Evolutionary conservation across 441 rosid species (phyloP), one percentile per base, ranked within the genome.

Genomic region (Capsella rubella): DNA sequence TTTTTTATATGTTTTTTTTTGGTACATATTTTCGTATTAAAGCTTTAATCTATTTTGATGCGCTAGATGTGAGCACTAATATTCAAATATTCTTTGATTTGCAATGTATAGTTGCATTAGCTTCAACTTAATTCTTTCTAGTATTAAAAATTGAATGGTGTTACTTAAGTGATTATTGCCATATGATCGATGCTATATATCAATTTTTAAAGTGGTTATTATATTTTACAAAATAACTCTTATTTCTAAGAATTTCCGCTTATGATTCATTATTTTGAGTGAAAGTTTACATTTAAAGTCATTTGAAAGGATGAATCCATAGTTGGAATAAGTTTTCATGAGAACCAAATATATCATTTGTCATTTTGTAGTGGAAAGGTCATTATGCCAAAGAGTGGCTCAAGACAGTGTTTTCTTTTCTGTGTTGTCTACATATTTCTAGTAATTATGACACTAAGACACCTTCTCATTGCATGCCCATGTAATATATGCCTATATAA

Each of bases 351-450:
- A 76, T 71, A 75, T 52, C 8, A 46, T 52, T 72, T 77, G 73
- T 43, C 46, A 59, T 35, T 12, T 50, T 59, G 37, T 72, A 71
- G 77, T 78, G 81, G 81, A 60, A 60, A 59, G 31, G 70, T 78
- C 73, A 77, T 78, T 13, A 78, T 78, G 73, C 69, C 31, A 60
- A 71, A 78, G 81, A 78, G 81, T 72, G 81, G 81, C 81, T 78
- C 77, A 67, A 78, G 81, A 72, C 65, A 66, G 77, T 72, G 73
- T 25, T 21, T 21, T 21, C 25, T 21, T 21, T 21, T 21, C 25
- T 21, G 25, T 21, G 25, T 21, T 21, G 4, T 49, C 18, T 40
- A 29, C 59, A 34, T 51, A 14, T 69, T 39, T 58, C 50, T 56
- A 51, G 58, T 66, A 66, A 77, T 77, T 59, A 77, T 71, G 69